Conservation (phyloP, 768 basidiomycete species). For the Lactifluus hygrophoroides region DNA sequence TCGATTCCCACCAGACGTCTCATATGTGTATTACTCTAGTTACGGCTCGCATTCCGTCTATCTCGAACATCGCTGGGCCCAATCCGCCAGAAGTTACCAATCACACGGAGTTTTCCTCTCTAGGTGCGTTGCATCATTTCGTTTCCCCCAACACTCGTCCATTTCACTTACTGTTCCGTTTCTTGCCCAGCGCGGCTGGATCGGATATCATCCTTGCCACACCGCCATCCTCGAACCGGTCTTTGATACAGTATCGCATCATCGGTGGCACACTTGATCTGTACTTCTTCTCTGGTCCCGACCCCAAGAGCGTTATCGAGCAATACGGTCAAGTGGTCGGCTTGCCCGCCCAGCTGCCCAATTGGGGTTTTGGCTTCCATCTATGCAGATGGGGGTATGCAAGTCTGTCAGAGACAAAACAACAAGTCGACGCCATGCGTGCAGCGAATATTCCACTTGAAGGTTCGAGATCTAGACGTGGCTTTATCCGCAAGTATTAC, state of each 20-base stretch:
- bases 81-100: constrained; percentile 38
- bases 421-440: constrained; percentile 49
- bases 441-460: constrained; percentile 71
- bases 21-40: constrained; percentile 27
- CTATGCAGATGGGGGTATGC: constrained; percentile 53
- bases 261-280: constrained; percentile 72
- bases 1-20: neutral
- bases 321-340: constrained; percentile 66
- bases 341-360: constrained; percentile 60
- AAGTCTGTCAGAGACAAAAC: constrained; percentile 47
- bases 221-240: constrained; percentile 44
- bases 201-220: constrained; percentile 63
- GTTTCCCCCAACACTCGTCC: neutral
- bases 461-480: constrained; percentile 30
- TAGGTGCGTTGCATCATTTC: constrained; percentile 33
- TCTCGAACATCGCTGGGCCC: constrained; percentile 62
- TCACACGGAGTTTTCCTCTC: constrained; percentile 74
- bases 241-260: constrained; percentile 62
- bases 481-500: neutral
- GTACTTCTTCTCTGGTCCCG: constrained; percentile 57
- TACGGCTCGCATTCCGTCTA: constrained; percentile 71
- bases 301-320: constrained; percentile 50
- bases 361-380: constrained; percentile 76
- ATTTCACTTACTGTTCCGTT: neutral
- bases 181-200: constrained; percentile 46